Base-by-base conservation (phyloP, 805 yeast genomes). In the Schwanniomyces polymorphus region DNA sequence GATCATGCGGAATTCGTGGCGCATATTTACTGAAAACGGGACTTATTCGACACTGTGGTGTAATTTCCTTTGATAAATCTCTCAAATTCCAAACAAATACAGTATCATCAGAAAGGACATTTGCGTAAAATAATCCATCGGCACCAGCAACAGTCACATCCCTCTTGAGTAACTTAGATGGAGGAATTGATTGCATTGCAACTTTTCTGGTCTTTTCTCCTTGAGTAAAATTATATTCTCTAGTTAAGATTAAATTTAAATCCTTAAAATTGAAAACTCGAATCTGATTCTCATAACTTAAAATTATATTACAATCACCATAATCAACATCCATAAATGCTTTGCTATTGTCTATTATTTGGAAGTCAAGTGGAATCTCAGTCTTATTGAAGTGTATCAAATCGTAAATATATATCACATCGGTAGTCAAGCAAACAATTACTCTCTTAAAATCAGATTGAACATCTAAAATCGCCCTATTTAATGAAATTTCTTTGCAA, bases 81-180 rank as follows among this genome's bases (percentile, higher is more conserved):
- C 85, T 61, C 2, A 76, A 62, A 48, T 79, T 72, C 63, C 78
- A 63, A 1, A 77, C 65, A 0, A 72, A 54, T 4, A 78, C 75
- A 11, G 65, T 58, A 14, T 75, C 76, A 28, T 73, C 72, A 29
- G 64, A 63, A 35, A 78, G 52, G 7, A 74, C 61, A 35, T 75
- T 58, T 3, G 68, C 75, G 46, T 57, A 67, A 25, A 70, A 55
- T 12, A 70, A 61, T 1, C 77, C 78, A 54, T 75, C 79, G n/a
- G 61, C 58, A 1, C 80, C 80, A 5, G 65, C 65, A 7, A 69
- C 40, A 2, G 42, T 40, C 8, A 35, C 18, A 40, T 68, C 63
- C 41, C 68, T 37, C 12, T 42, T 50, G 4, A 38, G 38, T 4
- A 42, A 31, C 39, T 45, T 50, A 7, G 26, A n/a, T 4, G 27